Evolutionary conservation across 768 basidiomycete species (phyloP).

Genomic region (Boletales sp.): DNA sequence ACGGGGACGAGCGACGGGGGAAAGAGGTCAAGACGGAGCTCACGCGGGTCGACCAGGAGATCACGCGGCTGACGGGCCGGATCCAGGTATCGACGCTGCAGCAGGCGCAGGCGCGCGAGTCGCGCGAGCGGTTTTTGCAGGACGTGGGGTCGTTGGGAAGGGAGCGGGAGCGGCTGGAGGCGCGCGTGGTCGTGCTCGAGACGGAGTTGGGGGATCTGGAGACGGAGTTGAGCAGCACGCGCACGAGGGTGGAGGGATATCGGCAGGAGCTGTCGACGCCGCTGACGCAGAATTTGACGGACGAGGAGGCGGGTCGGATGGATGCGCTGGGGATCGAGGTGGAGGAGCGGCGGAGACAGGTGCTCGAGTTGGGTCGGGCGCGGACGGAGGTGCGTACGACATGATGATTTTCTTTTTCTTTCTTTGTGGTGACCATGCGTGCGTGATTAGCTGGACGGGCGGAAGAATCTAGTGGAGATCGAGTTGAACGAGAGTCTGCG

Average conservation of each 20-base stretch:
- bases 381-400: conserved; percentile 47
- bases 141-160: conserved; percentile 56
- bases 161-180: conserved; percentile 69
- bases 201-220: conserved; percentile 66
- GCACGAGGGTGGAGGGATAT: conserved; percentile 61
- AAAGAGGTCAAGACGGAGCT: conserved; percentile 75
- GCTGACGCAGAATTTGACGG: conserved; percentile 69
- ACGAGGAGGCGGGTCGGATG: conserved; percentile 66
- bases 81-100: conserved; percentile 69
- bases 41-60: conserved; percentile 75
- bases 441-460: conserved; percentile 47
- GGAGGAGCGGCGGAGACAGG: conserved; percentile 66
- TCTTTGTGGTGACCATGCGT: background rate
- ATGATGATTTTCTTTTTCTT: conserved; percentile 38
- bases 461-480: conserved; percentile 82
- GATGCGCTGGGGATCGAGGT: conserved; percentile 69
- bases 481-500: conserved; percentile 89
- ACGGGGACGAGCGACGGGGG: conserved; percentile 58
- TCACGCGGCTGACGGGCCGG: conserved; percentile 69
- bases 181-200: conserved; percentile 62
- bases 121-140: conserved; percentile 61
- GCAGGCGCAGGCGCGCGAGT: conserved; percentile 65
- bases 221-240: conserved; percentile 61
- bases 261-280: conserved; percentile 68
- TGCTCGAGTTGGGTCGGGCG: conserved; percentile 63